Evolutionary conservation across 352 stramenopile species (phyloP).

Genomic region (Peronospora farinosa): DNA sequence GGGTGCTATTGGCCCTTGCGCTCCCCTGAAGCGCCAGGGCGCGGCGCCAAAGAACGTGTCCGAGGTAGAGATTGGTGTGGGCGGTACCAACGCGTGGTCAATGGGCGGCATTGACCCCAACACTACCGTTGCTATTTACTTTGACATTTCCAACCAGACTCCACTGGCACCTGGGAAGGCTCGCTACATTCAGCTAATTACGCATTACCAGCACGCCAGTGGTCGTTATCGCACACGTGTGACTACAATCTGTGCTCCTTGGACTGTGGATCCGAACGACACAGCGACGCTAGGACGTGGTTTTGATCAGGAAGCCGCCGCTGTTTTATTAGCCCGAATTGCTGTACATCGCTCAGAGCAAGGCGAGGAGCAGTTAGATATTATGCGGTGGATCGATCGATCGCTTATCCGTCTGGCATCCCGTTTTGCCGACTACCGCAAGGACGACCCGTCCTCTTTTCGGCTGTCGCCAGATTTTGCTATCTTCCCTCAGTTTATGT

Average conservation of each 20-base stretch:
- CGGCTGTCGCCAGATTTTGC: constrained; percentile 94
- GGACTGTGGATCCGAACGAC: constrained; percentile 90
- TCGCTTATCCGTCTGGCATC: constrained; percentile 96
- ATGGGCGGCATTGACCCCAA: constrained; percentile 95
- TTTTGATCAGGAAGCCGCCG: constrained; percentile 99
- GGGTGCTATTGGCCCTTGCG: constrained; percentile 95
- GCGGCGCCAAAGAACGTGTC: constrained; percentile 89
- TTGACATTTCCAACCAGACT: constrained; percentile 93
- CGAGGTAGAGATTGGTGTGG: constrained; percentile 94
- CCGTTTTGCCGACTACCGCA: constrained; percentile 98
- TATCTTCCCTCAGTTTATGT: constrained; percentile 99
- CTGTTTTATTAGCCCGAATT: constrained; percentile 92
- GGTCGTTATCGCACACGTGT: constrained; percentile 93
- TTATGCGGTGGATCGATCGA: constrained; percentile 91
- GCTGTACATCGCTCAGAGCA: constrained; percentile 81
- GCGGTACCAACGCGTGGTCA: constrained; percentile 90
- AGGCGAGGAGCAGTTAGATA: constrained; percentile 82
- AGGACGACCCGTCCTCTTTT: constrained; percentile 97
- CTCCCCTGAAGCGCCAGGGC: constrained; percentile 92
- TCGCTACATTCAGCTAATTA: constrained; percentile 97
- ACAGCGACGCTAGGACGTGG: constrained; percentile 87
- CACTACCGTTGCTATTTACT: constrained; percentile 98
- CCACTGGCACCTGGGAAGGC: constrained; percentile 79
- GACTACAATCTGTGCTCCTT: constrained; percentile 95
- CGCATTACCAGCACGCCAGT: constrained; percentile 97